Conservation (phyloP, 345 rosid genomes). For the Sisymbrium irio region DNA sequence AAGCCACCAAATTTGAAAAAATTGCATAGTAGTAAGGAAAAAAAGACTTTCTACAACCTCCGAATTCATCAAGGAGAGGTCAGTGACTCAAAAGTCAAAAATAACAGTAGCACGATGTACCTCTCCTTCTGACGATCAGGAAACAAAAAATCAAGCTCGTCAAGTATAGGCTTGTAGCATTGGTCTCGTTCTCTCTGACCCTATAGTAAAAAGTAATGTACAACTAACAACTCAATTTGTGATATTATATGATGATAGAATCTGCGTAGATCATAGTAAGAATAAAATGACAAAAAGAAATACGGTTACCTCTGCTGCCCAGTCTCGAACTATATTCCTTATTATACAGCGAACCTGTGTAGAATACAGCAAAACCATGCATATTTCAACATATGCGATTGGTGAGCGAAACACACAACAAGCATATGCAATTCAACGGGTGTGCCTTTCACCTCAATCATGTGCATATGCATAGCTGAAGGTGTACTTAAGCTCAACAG, state of each 20-base stretch:
- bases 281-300: neutral
- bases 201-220: slow-evolving; percentile 35
- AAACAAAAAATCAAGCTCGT: slow-evolving; percentile 81
- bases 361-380: slow-evolving; percentile 21
- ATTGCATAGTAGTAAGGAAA: neutral
- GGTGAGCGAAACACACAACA: slow-evolving; percentile 8
- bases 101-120: slow-evolving; percentile 31
- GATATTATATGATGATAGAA: neutral
- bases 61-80: slow-evolving; percentile 2
- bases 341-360: slow-evolving; percentile 93
- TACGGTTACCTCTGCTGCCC: slow-evolving; percentile 89
- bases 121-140: slow-evolving; percentile 65
- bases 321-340: slow-evolving; percentile 95
- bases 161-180: slow-evolving; percentile 91
- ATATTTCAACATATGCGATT: slow-evolving; percentile 2
- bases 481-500: neutral
- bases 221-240: neutral
- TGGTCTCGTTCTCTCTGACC: slow-evolving; percentile 86
- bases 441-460: neutral
- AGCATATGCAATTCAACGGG: neutral
- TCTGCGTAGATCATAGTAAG: neutral
- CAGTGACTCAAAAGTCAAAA: slow-evolving; percentile 13
- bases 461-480: neutral
- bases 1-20: neutral
- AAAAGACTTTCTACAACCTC: neutral